Conservation (phyloP, 257 asterid species). For the Nicotiana otophora region DNA sequence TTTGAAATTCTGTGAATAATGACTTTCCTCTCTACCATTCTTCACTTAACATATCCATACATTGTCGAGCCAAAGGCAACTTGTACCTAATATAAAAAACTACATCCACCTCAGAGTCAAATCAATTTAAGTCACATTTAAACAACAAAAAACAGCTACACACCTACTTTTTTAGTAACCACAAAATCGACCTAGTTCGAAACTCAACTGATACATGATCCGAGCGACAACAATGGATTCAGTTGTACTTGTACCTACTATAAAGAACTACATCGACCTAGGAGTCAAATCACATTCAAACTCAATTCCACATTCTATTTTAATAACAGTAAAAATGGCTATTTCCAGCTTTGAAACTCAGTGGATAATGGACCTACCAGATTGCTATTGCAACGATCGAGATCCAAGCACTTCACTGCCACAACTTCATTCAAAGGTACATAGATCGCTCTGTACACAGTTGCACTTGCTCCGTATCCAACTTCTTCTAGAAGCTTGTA, state of each 20-base stretch:
- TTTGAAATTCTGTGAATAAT: no score
- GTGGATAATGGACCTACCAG: slow-evolving; percentile 43
- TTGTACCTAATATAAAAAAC: not conserved
- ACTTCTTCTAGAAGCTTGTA: slow-evolving; percentile 90
- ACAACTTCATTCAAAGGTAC: slow-evolving; percentile 76
- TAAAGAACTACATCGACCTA: not conserved
- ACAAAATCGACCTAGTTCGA: no score
- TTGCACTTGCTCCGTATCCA: slow-evolving; percentile 93
- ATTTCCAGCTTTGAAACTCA: not conserved
- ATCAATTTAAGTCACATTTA: not conserved
- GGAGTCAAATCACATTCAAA: slow-evolving; percentile 5
- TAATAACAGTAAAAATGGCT: not conserved
- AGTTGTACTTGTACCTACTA: not conserved
- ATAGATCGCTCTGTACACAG: slow-evolving; percentile 82
- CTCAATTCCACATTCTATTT: not conserved
- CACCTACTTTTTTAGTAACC: not conserved
- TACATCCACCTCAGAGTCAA: not conserved
- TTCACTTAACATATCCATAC: no score
- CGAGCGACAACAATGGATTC: not conserved
- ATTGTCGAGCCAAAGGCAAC: not conserved
- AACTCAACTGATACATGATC: not conserved
- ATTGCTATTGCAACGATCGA: slow-evolving; percentile 98
- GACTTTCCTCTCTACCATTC: no score
- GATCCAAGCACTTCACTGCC: slow-evolving; percentile 97
- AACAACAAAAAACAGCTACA: not conserved